Evolutionary conservation across 2,329 filamentous ascomycete species (phyloP).

Genomic region (Ascochyta rabiei): DNA sequence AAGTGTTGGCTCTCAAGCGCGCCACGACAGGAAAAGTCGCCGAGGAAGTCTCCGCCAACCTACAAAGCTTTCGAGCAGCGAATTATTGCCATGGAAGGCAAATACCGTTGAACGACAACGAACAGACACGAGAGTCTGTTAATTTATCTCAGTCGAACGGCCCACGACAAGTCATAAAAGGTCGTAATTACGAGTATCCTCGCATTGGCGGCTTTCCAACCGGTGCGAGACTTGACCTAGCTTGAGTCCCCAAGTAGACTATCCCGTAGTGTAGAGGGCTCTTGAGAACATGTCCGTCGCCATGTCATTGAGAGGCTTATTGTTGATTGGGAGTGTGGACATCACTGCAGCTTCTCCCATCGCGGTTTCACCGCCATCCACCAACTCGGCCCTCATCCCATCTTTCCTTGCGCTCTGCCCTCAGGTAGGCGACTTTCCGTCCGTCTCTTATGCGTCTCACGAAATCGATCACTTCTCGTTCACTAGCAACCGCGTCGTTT

Average conservation of each 20-base stretch:
- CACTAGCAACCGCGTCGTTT: slow-evolving; percentile 63
- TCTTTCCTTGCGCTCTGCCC: slow-evolving; percentile 84
- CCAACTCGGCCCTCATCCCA: slow-evolving; percentile 97
- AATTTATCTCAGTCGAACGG: too few relatives aligned
- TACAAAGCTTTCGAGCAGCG: neutral
- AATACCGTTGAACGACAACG: neutral
- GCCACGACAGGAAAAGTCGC: neutral
- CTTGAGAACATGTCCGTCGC: neutral
- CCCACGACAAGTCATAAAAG: too few relatives aligned
- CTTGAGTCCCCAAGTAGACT: neutral
- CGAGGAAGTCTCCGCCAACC: slow-evolving; percentile 5
- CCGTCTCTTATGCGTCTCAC: slow-evolving; percentile 80
- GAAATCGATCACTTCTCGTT: slow-evolving; percentile 87
- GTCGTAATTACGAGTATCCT: too few relatives aligned
- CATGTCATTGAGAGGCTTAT: neutral
- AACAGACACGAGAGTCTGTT: neutral
- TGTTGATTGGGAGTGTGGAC: neutral
- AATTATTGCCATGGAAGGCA: neutral
- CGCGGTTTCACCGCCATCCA: slow-evolving; percentile 71
- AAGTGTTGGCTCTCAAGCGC: neutral
- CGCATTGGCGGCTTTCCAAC: too few relatives aligned
- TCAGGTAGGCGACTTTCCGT: slow-evolving; percentile 76
- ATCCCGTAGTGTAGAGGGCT: neutral
- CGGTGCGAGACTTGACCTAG: neutral
- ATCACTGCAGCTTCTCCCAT: neutral